Base-by-base conservation (phyloP, 139 green algal species). In the Chlorella sorokiniana region DNA sequence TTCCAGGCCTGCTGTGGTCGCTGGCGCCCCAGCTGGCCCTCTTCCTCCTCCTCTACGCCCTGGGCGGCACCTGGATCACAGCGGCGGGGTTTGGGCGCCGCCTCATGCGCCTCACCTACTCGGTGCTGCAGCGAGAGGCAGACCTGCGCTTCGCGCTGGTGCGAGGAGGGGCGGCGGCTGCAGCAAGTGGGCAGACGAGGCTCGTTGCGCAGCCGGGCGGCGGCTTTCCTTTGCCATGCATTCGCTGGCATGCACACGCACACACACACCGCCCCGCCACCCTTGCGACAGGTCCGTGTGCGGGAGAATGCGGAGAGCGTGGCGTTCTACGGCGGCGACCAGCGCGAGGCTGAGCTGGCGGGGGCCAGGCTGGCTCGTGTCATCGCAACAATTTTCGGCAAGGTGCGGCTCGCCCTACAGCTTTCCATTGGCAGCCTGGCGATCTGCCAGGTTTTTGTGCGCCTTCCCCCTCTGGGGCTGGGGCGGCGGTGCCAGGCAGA, bases 71-170 rank as follows among this genome's bases (percentile, higher is more conserved):
- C 3, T 90, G 85, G 37, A 70, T 97, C 31, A 98, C 93, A 2
- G 91, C 91, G 22, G 65, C 69, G 1, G 78, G 93, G 27, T 98
- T 98, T 87, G 95, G 95, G 4, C 84, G 89, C 23, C 83, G 90
- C 41, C 86, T 98, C 20, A 94, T 94, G 82, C 68, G 59, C 41
- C 86, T 98, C 72, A 85, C 91, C 33, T 95, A 91, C 70, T 72
- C 84, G 41, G 52, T 86, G 25, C 77, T 98, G 52, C 81, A 94
- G 75, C 78, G 82, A 16, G 95, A 97, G 84, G 95, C 89, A 0
- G 92, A 98, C 72, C 78, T 98, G 67, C 88, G 95, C 14, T 98
- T 96, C 84, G 86, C 87, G 8, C 88, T 98, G 33, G 92, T 98
- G 59, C 83, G 95, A 20, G 45, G 93, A 11, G 48, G 16, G 48